phyloP scores from a whole-genome alignment of 1,284 basidiomycete genomes.

The Neolentinus lepideus region DNA sequence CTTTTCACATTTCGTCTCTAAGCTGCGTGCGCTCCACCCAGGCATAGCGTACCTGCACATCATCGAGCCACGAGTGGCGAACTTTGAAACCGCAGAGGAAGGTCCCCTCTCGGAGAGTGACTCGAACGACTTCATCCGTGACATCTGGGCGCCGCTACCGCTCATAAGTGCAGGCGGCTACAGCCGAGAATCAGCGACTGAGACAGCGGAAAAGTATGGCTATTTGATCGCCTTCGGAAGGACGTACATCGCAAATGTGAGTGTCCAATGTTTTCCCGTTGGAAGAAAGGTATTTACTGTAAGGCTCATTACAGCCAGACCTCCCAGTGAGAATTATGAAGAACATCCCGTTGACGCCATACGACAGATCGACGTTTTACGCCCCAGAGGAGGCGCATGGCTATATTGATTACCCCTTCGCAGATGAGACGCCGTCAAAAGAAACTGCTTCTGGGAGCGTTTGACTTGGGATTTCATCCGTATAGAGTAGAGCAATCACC shows the following conservation, averaged over 20 bases:
- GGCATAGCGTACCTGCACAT: conserved; percentile 49
- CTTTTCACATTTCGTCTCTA: conserved; percentile 29
- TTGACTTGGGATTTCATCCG: no score
- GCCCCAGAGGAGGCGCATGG: conserved; percentile 17
- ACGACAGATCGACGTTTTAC: conserved; percentile 20
- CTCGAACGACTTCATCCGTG: conserved; percentile 22
- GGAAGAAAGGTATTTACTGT: conserved; percentile 7
- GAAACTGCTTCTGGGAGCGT: no score
- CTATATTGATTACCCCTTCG: conserved; percentile 28
- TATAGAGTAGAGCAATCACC: no score
- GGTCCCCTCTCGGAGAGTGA: conserved; percentile 11
- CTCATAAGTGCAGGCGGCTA: conserved; percentile 32
- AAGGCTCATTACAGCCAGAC: conserved; percentile 30
- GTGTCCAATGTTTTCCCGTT: conserved; percentile 14
- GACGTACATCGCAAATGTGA: conserved; percentile 38
- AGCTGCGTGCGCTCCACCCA: conserved; percentile 31
- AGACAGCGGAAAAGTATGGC: conserved; percentile 21
- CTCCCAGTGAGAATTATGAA: conserved; percentile 34
- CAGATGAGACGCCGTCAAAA: conserved; percentile 2
- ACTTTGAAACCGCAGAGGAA: conserved; percentile 5
- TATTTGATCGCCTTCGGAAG: conserved; percentile 41
- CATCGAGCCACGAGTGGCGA: conserved; percentile 28
- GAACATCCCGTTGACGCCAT: conserved; percentile 17
- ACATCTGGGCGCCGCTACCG: conserved; percentile 22
- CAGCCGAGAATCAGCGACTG: conserved; percentile 19